Base-by-base conservation (phyloP, 768 basidiomycete species). In the Daedaleopsis nitida region DNA sequence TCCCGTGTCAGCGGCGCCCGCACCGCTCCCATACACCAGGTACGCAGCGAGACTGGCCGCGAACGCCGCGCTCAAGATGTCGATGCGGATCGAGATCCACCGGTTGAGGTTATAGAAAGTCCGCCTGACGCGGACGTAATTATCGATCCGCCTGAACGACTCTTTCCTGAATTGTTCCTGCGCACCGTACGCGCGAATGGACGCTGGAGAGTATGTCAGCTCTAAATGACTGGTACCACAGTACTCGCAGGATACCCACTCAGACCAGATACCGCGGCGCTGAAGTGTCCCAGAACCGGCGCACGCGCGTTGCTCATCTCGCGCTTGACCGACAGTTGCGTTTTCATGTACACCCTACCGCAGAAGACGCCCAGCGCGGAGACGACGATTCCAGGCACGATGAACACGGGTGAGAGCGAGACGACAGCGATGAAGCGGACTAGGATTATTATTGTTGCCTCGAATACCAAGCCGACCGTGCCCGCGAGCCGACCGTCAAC, bases 291-390 rank as follows among this genome's bases (percentile, higher is more conserved):
- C 60, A 82, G 75, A 5, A 84, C 75, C 0, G 84, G 84, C 17
- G 80, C 76, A 53, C 79, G 76, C 4, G 78, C 76, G 57, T 81
- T 81, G 52, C 78, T 81, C 81, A 81, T 80, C 67, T 85, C 82
- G 14, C 84, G 76, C 72, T 86, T 86, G 64, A 84, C 79, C 7
- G 80, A 76, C n/a, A 86, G 74, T 65, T 87, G 85, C 6, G 81
- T 80, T 61, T 79, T 79, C 67, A 86, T 85, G 70, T 85, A 86
- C 14, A 85, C 65, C 47, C 80, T 77, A 13, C 83, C 83, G 19
- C 78, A 66, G 64, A 77, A 71, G 23, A 65, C 75, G 16, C 81
- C 83, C 10, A 76, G 57, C n/a, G 73, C 66, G 17, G 39, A 42
- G 5, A 81, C 63, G 3, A 72, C 27, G 11, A 74, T 49, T 9